These are phyloP conservation scores for Solanum aculeatissimum DNA, from an alignment of 305 asterid genomes.

Conservation along the genomic window DNA sequence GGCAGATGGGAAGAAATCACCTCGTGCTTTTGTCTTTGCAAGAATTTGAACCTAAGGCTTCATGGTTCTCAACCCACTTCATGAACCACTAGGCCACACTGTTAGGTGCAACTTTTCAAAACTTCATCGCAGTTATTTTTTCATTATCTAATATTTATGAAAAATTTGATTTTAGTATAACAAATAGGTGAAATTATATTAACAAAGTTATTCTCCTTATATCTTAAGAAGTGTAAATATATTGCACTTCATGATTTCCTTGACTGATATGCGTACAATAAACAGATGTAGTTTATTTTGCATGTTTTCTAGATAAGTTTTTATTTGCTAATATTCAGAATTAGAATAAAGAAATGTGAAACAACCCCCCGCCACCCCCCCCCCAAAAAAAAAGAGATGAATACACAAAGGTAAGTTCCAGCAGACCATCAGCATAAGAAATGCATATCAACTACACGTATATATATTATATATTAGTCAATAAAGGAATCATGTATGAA, in stretches of 20 bases:
- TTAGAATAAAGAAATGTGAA: background rate
- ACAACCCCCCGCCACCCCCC: background rate
- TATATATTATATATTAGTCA: background rate
- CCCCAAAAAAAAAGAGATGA: background rate
- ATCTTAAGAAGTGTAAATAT: background rate
- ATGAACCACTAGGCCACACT: too few species aligned
- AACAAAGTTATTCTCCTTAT: background rate
- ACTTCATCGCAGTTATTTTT: background rate
- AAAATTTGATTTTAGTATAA: background rate
- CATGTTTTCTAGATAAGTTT: background rate
- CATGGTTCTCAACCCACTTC: too few species aligned
- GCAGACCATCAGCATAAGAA: background rate
- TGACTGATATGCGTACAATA: background rate
- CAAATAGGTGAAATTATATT: background rate
- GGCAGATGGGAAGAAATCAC: too few species aligned
- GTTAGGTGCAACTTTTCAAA: background rate
- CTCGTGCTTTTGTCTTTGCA: too few species aligned
- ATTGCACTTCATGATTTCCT: background rate
- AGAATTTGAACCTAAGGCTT: too few species aligned
- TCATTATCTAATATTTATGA: background rate
- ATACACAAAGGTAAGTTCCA: background rate
- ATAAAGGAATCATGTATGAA: background rate
- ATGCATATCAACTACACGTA: background rate
- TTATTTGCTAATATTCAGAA: background rate
- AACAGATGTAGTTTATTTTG: background rate